Percentiles rank a stretch among this genome's conserved stretches.
phyloP scores from a whole-genome alignment of 208 protist genomes.

The Kentomonas sorsogonicus region DNA sequence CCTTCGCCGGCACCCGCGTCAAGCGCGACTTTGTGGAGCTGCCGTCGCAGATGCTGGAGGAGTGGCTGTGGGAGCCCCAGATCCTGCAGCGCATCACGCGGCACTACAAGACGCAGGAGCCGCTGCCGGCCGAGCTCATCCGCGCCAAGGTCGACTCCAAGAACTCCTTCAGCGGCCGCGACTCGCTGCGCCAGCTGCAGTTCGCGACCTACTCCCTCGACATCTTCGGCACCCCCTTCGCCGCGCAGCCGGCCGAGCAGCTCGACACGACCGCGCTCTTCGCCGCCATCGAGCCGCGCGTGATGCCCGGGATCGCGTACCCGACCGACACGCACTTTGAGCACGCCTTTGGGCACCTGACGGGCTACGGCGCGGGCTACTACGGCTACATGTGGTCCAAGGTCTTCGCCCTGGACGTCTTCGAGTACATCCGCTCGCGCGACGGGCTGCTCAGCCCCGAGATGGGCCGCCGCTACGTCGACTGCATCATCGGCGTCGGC shows the following conservation, averaged over 20 bases:
- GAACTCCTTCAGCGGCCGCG: constrained; percentile 63
- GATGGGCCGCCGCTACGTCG: constrained; percentile 58
- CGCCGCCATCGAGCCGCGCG: constrained; percentile 36
- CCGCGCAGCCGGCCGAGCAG: constrained; percentile 27
- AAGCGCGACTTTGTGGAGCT: constrained; percentile 89
- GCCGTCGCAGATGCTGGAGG: constrained; percentile 86
- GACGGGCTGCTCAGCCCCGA: constrained; percentile 61
- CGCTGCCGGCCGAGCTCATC: constrained; percentile 57
- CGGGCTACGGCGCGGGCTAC: constrained; percentile 73
- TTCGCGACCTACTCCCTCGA: constrained; percentile 76
- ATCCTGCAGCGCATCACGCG: constrained; percentile 71
- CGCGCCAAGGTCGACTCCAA: constrained; percentile 75
- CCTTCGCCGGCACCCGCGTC: constrained; percentile 66
- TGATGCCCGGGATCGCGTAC: constrained; percentile 58
- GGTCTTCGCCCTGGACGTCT: constrained; percentile 81
- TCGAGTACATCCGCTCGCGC: constrained; percentile 65
- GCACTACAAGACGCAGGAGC: constrained; percentile 79
- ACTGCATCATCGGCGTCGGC: constrained; percentile 73
- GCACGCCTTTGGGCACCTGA: constrained; percentile 76
- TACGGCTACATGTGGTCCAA: constrained; percentile 88
- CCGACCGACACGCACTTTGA: constrained; percentile 65
- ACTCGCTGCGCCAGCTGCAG: constrained; percentile 69
- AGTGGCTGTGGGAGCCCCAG: constrained; percentile 85
- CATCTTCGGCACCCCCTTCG: constrained; percentile 68
- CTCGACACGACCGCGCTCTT: constrained; percentile 63